Base-by-base conservation (phyloP, 306 rosid genomes). In the Fragaria iinumae region DNA sequence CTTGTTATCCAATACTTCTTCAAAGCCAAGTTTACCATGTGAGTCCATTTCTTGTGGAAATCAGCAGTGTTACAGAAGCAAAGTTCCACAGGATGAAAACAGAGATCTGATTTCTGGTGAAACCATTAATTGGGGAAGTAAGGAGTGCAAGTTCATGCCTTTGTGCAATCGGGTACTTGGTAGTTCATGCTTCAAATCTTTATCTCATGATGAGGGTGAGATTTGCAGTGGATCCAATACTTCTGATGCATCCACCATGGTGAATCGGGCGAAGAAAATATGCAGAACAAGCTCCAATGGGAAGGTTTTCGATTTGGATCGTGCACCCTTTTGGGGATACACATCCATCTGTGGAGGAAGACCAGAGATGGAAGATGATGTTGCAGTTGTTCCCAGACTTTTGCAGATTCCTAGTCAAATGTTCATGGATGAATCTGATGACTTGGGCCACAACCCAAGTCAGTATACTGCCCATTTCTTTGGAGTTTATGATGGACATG, bases 401-500 rank as follows among this genome's bases (percentile, higher is more conserved):
- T 47, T 75, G 69, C 84, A 90, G 77, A 56, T 90, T 82, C 86
- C 93, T 73, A 48, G 83, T 49, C 79, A 71, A 70, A 84, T 89
- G 86, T 73, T 87, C 3, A 75, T 71, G 81, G 86, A 87, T 76
- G 83, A 80, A 8, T 74, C 57, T 79, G 78, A 72, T 79, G 49
- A 76, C 49, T 6, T 64, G 73, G 67, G 74, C 66, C 75, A 74
- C 69, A 76, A 66, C 66, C 59, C 67, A 67, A 76, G 73, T 74
- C 44, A 47, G 17, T 78, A 84, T 14, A 49, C 12, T 36, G 88
- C 89, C 71, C 96, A 89, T 82, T 92, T 92, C 84, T 89, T 86
- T 57, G 93, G 90, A 43, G 93, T 90, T 78, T 92, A 89, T 67
- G 97, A 92, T 87, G 97, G 96, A 60, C 97, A 92, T 76, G 93